A percentile compares a stretch with the other conserved stretches of the same genome.
phyloP scores from a whole-genome alignment of 202 grass and related monocot species.

The Sporobolus alterniflorus region DNA sequence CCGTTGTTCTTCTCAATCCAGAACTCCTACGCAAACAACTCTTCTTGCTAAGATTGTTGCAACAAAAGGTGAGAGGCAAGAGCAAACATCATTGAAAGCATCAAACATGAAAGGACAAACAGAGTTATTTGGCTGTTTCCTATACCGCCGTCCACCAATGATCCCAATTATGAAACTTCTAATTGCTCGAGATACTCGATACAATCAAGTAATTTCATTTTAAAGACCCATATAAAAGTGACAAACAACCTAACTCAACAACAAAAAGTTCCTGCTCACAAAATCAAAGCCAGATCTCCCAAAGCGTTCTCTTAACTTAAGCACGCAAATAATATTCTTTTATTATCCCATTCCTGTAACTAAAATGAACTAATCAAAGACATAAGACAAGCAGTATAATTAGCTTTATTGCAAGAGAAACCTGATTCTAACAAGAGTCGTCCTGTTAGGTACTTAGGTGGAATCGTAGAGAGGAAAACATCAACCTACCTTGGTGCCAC shows the following conservation, averaged over 20 bases:
- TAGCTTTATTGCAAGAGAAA: not conserved
- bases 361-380: not conserved
- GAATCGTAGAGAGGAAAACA: not conserved
- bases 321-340: not conserved
- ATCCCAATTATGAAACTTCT: not conserved
- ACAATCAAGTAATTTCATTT: not conserved
- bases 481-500: constrained; percentile 71
- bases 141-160: not conserved
- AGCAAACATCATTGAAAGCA: not conserved
- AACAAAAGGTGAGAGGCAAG: not conserved
- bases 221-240: not conserved
- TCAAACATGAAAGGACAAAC: not conserved
- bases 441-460: not conserved
- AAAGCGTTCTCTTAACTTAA: not conserved
- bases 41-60: constrained; percentile 18
- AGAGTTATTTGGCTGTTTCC: not conserved
- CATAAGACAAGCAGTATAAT: not conserved
- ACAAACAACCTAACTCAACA: not conserved
- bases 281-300: constrained; percentile 4
- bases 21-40: constrained; percentile 41
- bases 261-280: not conserved
- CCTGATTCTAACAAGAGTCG: not conserved
- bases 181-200: not conserved
- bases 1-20: constrained; percentile 57
- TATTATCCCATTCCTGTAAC: not conserved